Conservation (phyloP, 371 early-diverging fungal species). For the Mortierella sp. region DNA sequence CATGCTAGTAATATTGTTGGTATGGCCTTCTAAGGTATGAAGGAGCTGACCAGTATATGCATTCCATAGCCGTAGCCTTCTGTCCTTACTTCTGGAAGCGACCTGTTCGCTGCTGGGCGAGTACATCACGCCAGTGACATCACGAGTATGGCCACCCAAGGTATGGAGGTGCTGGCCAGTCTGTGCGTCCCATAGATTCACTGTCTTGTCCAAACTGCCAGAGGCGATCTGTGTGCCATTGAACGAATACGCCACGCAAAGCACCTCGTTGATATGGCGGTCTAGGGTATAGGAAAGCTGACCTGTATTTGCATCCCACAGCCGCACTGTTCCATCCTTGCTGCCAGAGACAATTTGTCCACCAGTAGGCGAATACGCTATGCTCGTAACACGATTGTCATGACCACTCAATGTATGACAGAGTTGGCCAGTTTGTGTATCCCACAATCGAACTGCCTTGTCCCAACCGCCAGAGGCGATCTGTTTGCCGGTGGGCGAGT, state of each 20-base stretch:
- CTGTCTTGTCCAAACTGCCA: no score
- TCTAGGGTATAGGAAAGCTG: background rate
- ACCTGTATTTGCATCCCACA: background rate
- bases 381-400: background rate
- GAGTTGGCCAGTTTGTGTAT: no score
- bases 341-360: background rate
- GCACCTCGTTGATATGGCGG: background rate
- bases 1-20: background rate
- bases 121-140: background rate
- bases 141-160: background rate
- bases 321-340: background rate
- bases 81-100: background rate
- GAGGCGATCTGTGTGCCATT: background rate
- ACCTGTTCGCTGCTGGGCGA: background rate
- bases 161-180: background rate
- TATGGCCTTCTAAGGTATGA: background rate
- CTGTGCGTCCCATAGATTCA: background rate
- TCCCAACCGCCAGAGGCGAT: no score
- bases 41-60: background rate
- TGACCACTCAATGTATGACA: background rate
- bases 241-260: background rate
- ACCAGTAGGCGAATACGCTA: background rate
- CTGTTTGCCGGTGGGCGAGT: no score
- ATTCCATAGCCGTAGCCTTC: background rate
- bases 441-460: no score